Evolutionary conservation across 305 asterid species (phyloP).

Genomic region (Fraxinus sp.): DNA sequence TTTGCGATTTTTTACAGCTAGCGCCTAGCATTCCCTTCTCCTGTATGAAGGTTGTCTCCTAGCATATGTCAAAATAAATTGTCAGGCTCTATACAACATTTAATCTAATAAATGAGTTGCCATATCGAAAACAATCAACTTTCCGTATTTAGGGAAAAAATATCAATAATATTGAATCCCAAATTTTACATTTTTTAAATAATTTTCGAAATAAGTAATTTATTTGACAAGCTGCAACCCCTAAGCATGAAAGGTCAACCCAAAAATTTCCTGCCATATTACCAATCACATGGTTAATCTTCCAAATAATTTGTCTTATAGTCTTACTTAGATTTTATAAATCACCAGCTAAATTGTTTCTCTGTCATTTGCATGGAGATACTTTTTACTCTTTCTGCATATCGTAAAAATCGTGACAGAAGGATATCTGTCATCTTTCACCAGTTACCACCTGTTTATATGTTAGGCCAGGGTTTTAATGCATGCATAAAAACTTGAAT

Average conservation of each 20-base stretch:
- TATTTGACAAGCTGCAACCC: conserved; percentile 7
- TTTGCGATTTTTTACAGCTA: background rate
- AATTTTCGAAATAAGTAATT: conserved; percentile 7
- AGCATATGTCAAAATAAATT: background rate
- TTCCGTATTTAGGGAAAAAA: background rate
- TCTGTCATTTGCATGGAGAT: background rate
- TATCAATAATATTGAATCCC: background rate
- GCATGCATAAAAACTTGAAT: conserved; percentile 6
- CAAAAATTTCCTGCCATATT: background rate
- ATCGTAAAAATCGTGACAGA: conserved; percentile 7
- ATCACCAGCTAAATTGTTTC: background rate
- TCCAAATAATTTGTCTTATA: background rate
- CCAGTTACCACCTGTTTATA: background rate
- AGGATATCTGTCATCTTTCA: background rate
- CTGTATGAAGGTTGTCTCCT: background rate
- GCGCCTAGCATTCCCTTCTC: background rate
- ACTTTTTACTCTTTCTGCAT: background rate
- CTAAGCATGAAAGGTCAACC: background rate
- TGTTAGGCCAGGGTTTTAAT: background rate
- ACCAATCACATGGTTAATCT: background rate
- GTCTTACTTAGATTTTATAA: conserved; percentile 4
- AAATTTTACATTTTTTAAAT: background rate
- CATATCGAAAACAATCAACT: background rate
- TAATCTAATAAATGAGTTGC: background rate
- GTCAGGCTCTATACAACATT: background rate